Evolutionary conservation across 1,139 yeast genomes (phyloP), one percentile per base, ranked within the genome.

Genomic region (Yamadazyma taylorii): DNA sequence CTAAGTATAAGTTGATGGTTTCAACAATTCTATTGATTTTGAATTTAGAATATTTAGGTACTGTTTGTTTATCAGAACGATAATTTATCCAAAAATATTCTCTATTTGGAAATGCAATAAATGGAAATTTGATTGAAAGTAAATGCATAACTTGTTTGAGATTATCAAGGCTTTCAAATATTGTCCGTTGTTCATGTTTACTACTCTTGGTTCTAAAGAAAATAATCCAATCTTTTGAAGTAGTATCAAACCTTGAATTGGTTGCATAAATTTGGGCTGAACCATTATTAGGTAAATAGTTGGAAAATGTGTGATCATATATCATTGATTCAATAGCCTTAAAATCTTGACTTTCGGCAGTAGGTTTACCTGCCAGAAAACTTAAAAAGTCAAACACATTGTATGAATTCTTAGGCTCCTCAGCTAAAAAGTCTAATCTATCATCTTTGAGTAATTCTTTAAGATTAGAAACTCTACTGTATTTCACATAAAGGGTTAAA

Each of bases 401-500:
- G 50, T 78, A 78, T 49, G 59, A 66, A 28, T 61, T 61, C 29
- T 52, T 61, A 4, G 56, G 52, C 46, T 79, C 85, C 37, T 66
- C 69, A 37, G 58, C 61, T 16, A 60, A 45, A 16, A 81, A 60
- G 12, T 75, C 63, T 9, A 80, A 52, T 34, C 80, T 51, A 0
- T 57, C 46, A 48, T 79, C 83, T 3, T 52, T 38, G 3, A 82
- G 42, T 0, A 84, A 55, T 3, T 61, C 64, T 25, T 60, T 53
- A 15, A 88, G 65, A 42, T 85, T 85, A 2, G 78, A 81, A 1
- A 73, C 38, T 32, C 95, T 67, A 43, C 81, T 81, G 58, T 81
- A 88, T 52, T 85, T 84, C 34, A 85, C 78, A 51, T 78, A 84
- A 5, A 79, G 67, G 73, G 82, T 79, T 39, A 88, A 55, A 0